Base-by-base conservation (phyloP, 1,284 basidiomycete species). In the Apiotrichum akiyoshidainum region DNA sequence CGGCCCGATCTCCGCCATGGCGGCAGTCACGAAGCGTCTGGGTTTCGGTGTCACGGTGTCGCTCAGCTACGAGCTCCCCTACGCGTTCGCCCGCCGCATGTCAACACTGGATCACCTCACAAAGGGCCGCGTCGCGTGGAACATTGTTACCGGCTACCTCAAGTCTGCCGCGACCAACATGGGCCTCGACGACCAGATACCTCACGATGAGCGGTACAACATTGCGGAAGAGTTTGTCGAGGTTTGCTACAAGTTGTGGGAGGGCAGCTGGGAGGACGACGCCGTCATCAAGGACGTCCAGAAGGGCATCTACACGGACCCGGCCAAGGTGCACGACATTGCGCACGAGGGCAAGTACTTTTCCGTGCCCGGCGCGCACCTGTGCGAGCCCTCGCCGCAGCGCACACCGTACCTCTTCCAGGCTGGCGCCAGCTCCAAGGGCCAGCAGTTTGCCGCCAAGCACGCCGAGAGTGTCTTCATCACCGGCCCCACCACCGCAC, bases 391-490 rank as follows among this genome's bases (percentile, higher is more conserved):
- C 2, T 66, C 64, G 17, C 67, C 70, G 8, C 74, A 76, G 58
- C 63, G 74, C 12, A 67, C 71, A 1, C 75, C 75, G 2, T 62
- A 71, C n/a, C 65, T 77, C 51, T 77, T 69, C 65, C 75, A 77
- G 46, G 74, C 74, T 2, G 75, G 75, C 11, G 67, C 67, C 3
- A 71, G 68, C 1, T 63, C 67, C 13, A 67, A 71, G 0, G 75
- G 75, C 5, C 65, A 74, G 58, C 68, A 64, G 1, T 77, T 77
- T 45, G 74, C 68, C 0, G 71, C 69, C 39, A 69, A 70, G 52
- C 75, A 77, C 54, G 74, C 75, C 35, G 75, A 77, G 57, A 72
- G 69, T 21, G 72, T 77, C 40, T 77, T 77, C 55, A 71, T 77
- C 45, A 34, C 54, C 5, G 58, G 58, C 0, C 58, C 65, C 1